A percentile compares a stretch with the other conserved stretches of the same genome.
These are phyloP conservation scores for Daldinia eschscholtzii DNA, from an alignment of 2,329 filamentous ascomycete genomes.

Conservation along the genomic window DNA sequence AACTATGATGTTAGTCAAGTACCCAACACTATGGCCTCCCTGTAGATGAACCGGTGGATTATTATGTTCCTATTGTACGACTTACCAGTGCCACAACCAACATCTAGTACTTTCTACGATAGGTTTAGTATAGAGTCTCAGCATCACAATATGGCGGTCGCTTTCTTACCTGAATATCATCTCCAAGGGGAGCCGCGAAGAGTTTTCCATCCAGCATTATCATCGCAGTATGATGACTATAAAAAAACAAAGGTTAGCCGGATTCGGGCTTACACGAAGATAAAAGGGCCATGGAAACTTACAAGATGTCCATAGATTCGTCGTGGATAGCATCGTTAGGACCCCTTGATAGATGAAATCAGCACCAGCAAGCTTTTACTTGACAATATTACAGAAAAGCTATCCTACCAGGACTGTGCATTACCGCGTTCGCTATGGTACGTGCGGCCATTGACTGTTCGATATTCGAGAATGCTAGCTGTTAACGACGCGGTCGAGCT, in stretches of 20 bases:
- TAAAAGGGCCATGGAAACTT: constrained; percentile 16
- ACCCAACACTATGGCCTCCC: not conserved
- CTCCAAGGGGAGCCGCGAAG: constrained; percentile 44
- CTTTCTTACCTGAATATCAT: constrained; percentile 44
- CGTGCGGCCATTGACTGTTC: constrained; percentile 50
- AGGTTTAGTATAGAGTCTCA: constrained; percentile 12
- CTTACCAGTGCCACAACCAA: constrained; percentile 50
- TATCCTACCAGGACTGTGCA: constrained; percentile 49
- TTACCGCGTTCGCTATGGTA: constrained; percentile 51
- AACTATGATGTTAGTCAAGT: not conserved
- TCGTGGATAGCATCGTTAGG: constrained; percentile 52
- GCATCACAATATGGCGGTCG: not conserved
- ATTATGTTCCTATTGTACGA: constrained; percentile 4
- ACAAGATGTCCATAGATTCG: constrained; percentile 52
- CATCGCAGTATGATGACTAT: constrained; percentile 49
- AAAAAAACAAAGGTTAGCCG: constrained; percentile 6
- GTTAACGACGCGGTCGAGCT: constrained; percentile 52
- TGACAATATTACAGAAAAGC: not conserved
- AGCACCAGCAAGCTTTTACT: constrained; percentile 10
- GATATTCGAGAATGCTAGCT: constrained; percentile 51
- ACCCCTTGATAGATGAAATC: constrained; percentile 42
- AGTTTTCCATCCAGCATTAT: constrained; percentile 48
- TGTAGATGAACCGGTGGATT: not conserved
- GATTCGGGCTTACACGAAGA: not conserved
- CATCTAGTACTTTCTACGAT: constrained; percentile 49